Base-by-base conservation (phyloP, 352 stramenopile genomes). In the Pythium rishiriense region DNA sequence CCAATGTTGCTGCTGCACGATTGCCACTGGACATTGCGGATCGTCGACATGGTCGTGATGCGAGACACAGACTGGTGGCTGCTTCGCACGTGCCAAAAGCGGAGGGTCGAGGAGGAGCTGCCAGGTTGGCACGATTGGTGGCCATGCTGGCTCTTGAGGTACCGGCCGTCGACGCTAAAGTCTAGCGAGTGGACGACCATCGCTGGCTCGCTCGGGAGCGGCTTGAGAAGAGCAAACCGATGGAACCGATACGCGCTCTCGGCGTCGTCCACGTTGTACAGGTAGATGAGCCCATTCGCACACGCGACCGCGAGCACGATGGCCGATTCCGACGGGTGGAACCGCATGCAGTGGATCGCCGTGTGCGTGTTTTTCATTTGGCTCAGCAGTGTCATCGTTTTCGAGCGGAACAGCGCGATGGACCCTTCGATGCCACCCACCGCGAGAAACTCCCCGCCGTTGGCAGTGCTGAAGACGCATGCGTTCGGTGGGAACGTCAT, bases 361-460 rank as follows among this genome's bases (percentile, higher is more conserved):
- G 74, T 72, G 12, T 71, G 81, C 0, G 79, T 86, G 57, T 90
- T 90, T 56, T 88, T 87, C 69, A 88, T 90, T n/a, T 71, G 73
- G 12, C 57, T 57, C 31, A 87, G 45, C 1, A 70, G 70, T 28
- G 62, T 70, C n/a, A 79, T 51, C 22, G 49, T 62, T 33, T 69
- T 75, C 28, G 39, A 50, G 12, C 74, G 62, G 35, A 72, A 47
- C 7, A 90, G 58, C 35, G 74, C 71, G 39, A 94, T 58, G 0
- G 76, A 89, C 19, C 83, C 83, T n/a, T 91, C 81, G 8, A 58
- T 48, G 4, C 83, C 80, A 9, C 85, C 82, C 1, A 93, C 66
- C 14, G 76, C 75, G 6, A 94, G 53, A 6, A 67, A 64, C 8
- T 90, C 80, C 22, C 79, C 74, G 14, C 66, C 56, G 21, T 62